Conservation (phyloP, 176 grass and related monocot species). For the Tillandsia fasciculata region DNA sequence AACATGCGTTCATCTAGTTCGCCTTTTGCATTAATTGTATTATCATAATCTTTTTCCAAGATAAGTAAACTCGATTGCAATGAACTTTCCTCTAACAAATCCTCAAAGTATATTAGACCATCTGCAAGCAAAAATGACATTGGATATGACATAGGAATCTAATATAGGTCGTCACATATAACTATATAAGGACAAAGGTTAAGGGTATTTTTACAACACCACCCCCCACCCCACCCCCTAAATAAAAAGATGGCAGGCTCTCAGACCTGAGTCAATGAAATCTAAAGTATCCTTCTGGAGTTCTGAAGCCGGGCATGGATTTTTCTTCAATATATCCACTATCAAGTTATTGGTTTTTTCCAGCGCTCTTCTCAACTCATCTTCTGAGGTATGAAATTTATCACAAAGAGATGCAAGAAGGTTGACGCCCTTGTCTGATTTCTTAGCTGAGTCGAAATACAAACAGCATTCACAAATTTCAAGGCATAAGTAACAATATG, state of each 20-base stretch:
- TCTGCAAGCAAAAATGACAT: slow-evolving; percentile 28
- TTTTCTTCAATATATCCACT: slow-evolving; percentile 71
- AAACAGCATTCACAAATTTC: slow-evolving; percentile 15
- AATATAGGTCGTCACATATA: neutral
- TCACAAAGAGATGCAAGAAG: slow-evolving; percentile 77
- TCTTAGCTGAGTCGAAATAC: slow-evolving; percentile 61
- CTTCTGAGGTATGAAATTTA: slow-evolving; percentile 80
- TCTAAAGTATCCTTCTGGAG: slow-evolving; percentile 38
- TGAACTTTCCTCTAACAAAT: slow-evolving; percentile 57
- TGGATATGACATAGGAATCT: neutral
- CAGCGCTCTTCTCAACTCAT: slow-evolving; percentile 67
- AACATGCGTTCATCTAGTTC: slow-evolving; percentile 92
- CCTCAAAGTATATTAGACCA: slow-evolving; percentile 74
- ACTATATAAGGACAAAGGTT: neutral
- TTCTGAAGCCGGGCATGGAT: slow-evolving; percentile 41
- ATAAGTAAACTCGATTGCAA: slow-evolving; percentile 56
- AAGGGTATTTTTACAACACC: neutral
- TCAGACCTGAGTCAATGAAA: slow-evolving; percentile 75
- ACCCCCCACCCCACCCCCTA: too few relatives aligned
- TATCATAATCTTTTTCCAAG: slow-evolving; percentile 82
- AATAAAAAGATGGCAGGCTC: neutral
- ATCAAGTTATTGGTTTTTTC: slow-evolving; percentile 73
- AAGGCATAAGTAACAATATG: slow-evolving; percentile 8
- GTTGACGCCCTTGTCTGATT: slow-evolving; percentile 68
- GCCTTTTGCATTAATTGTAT: slow-evolving; percentile 59